A percentile compares a stretch with the other conserved stretches of the same genome.
These are phyloP conservation scores for Ballota nigra DNA, from an alignment of 257 asterid genomes.

Conservation along the genomic window DNA sequence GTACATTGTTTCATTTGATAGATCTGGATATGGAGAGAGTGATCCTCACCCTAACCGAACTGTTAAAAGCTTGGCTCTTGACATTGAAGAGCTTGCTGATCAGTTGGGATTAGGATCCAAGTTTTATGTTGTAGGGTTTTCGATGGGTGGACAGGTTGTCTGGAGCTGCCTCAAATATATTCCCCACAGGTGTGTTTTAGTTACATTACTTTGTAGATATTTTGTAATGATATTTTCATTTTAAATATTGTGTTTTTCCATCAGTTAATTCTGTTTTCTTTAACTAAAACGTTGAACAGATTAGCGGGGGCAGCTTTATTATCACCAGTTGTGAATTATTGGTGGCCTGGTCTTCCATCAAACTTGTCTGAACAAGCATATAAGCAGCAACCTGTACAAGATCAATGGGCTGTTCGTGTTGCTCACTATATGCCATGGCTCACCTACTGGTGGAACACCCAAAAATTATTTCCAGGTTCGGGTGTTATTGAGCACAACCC, in stretches of 20 bases:
- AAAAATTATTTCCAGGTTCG: slow-evolving; percentile 58
- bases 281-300: slow-evolving; percentile 45
- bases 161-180: slow-evolving; percentile 91
- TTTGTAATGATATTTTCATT: neutral
- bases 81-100: slow-evolving; percentile 86
- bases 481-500: slow-evolving; percentile 40
- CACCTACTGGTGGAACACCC: slow-evolving; percentile 90
- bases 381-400: slow-evolving; percentile 42
- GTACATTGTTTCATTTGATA: slow-evolving; percentile 72
- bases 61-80: slow-evolving; percentile 58
- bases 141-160: slow-evolving; percentile 82
- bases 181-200: slow-evolving; percentile 68
- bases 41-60: slow-evolving; percentile 73
- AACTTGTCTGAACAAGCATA: slow-evolving; percentile 60
- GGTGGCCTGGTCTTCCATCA: slow-evolving; percentile 86
- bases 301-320: slow-evolving; percentile 83
- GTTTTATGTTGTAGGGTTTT: slow-evolving; percentile 70
- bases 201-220: neutral
- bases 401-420: slow-evolving; percentile 82
- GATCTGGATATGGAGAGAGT: slow-evolving; percentile 97
- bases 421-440: slow-evolving; percentile 82
- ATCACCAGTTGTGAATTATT: slow-evolving; percentile 72
- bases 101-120: slow-evolving; percentile 72
- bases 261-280: slow-evolving; percentile 2
- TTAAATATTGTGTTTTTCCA: neutral